A percentile compares a stretch with the other conserved stretches of the same genome.
Conservation (phyloP, 306 rosid species). For the Sphenostylis stenocarpa region DNA sequence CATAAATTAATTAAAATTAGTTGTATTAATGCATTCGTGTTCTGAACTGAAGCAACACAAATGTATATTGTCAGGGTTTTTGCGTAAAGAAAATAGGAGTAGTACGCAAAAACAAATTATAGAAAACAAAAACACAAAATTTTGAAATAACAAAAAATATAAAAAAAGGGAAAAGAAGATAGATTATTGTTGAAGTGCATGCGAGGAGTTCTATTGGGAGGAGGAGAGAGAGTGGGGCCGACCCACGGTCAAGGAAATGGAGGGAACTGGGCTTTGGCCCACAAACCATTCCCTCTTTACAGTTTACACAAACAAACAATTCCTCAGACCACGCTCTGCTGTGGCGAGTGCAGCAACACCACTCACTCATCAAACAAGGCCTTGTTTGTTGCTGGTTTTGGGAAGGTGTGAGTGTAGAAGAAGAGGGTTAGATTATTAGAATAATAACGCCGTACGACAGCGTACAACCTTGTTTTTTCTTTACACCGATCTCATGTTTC, state of each 20-base stretch:
- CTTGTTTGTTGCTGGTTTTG: neutral
- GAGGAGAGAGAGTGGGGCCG: conserved; percentile 23
- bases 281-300: conserved; percentile 3
- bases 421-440: neutral
- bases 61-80: no score
- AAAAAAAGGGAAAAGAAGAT: neutral
- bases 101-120: no score
- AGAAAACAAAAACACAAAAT: no score
- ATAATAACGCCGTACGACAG: neutral
- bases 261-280: conserved; percentile 41
- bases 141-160: neutral
- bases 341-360: conserved; percentile 25
- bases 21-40: no score
- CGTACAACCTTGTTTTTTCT: conserved; percentile 18
- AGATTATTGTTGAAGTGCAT: conserved; percentile 23
- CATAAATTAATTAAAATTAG: no score
- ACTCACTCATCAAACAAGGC: conserved; percentile 22
- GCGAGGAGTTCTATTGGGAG: conserved; percentile 18
- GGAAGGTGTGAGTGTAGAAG: neutral
- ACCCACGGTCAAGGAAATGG: conserved; percentile 27
- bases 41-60: no score
- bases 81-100: no score
- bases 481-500: neutral
- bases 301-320: neutral
- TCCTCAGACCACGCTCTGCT: neutral